Conservation (phyloP, 345 rosid genomes). For the Hevea brasiliensis region DNA sequence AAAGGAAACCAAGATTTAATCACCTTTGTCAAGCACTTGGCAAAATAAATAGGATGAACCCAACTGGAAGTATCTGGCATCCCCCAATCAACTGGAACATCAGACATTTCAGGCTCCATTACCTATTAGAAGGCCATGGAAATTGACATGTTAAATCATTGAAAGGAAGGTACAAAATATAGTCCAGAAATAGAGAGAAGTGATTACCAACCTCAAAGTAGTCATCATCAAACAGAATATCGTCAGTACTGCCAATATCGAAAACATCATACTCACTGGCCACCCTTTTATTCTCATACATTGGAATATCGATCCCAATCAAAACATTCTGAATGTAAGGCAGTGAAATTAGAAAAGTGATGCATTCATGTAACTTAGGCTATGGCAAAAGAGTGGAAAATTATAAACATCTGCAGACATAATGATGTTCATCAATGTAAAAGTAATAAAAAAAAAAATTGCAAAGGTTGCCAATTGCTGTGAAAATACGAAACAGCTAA, state of each 20-base stretch:
- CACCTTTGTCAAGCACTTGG: constrained; percentile 89
- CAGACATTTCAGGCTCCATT: constrained; percentile 63
- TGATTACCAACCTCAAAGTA: constrained; percentile 66
- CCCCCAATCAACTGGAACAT: constrained; percentile 82
- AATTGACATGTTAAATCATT: constrained; percentile 15
- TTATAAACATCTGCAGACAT: neutral
- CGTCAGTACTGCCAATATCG: constrained; percentile 44
- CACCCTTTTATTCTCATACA: constrained; percentile 50
- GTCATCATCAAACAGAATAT: constrained; percentile 57
- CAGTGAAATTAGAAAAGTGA: constrained; percentile 7
- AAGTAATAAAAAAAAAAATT: neutral
- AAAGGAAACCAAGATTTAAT: constrained; percentile 15
- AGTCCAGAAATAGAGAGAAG: constrained; percentile 20
- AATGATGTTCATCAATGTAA: neutral
- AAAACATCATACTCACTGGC: constrained; percentile 51
- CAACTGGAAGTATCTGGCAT: constrained; percentile 67
- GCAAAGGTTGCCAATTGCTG: neutral
- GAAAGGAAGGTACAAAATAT: neutral
- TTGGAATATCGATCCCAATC: constrained; percentile 76
- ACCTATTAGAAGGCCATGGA: constrained; percentile 41
- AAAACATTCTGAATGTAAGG: constrained; percentile 61
- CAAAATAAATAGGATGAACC: constrained; percentile 83
- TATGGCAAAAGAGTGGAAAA: neutral
- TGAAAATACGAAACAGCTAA: neutral
- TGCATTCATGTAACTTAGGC: constrained; percentile 1